Conservation (phyloP, 2,329 filamentous ascomycete genomes). For the Geosmithia morbida region DNA sequence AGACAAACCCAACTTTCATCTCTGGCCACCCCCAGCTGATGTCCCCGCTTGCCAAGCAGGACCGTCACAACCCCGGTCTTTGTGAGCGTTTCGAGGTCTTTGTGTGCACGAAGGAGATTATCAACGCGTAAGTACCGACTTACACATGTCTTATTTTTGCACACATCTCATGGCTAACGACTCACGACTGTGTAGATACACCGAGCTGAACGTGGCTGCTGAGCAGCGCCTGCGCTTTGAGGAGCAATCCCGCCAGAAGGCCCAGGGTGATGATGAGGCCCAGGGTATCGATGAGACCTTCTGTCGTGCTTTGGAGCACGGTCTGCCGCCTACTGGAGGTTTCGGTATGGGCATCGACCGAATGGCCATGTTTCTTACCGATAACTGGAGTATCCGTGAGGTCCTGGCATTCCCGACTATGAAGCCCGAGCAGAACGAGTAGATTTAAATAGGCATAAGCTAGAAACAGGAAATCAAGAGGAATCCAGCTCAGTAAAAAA, state of each 20-base stretch:
- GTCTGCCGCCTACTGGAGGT: constrained; percentile 83
- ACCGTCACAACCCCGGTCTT: constrained; percentile 66
- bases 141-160: too few relatives aligned
- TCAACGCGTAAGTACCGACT: constrained; percentile 48
- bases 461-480: background rate
- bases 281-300: constrained; percentile 95
- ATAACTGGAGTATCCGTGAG: constrained; percentile 90
- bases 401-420: constrained; percentile 96
- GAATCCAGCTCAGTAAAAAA: background rate
- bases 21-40: constrained; percentile 56
- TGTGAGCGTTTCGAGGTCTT: constrained; percentile 98
- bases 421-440: constrained; percentile 57
- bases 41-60: constrained; percentile 93
- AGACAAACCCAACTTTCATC: constrained; percentile 59
- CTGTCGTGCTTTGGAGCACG: constrained; percentile 77
- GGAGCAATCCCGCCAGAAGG: constrained; percentile 93
- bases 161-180: background rate
- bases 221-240: constrained; percentile 77
- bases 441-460: background rate
- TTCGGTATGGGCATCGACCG: constrained; percentile 96
- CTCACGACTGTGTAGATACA: constrained; percentile 39
- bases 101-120: constrained; percentile 65
- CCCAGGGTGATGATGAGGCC: constrained; percentile 91
- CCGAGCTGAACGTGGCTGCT: constrained; percentile 85
- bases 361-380: constrained; percentile 87